Conservation (phyloP, 176 grass and related monocot genomes). For the Oryza glaberrima region DNA sequence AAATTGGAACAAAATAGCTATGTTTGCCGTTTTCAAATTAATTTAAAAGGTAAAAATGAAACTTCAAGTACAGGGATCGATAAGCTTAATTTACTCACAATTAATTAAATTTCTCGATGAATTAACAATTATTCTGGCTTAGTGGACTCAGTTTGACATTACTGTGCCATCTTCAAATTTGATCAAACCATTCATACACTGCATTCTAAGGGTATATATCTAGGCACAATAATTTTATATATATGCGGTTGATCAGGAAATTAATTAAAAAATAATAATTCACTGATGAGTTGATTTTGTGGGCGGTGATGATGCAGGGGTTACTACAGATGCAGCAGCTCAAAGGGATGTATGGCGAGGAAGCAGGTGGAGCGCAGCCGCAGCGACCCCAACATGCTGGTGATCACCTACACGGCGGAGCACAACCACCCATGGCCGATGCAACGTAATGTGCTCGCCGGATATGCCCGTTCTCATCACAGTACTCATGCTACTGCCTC, state of each 20-base stretch:
- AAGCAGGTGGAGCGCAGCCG: slow-evolving; percentile 98
- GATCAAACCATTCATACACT: no score
- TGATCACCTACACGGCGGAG: slow-evolving; percentile 94
- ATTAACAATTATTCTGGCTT: background rate
- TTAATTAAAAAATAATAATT: no score
- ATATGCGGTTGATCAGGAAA: no score
- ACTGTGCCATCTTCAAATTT: background rate
- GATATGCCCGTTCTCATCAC: slow-evolving; percentile 76
- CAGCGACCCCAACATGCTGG: slow-evolving; percentile 92
- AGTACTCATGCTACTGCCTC: slow-evolving; percentile 30
- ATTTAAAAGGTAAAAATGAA: background rate
- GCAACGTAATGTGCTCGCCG: slow-evolving; percentile 84
- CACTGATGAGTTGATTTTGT: background rate
- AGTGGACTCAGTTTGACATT: background rate
- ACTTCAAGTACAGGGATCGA: background rate
- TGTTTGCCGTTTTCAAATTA: background rate
- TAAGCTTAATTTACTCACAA: background rate
- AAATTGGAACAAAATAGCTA: background rate
- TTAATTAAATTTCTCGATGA: no score
- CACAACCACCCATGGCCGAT: slow-evolving; percentile 97
- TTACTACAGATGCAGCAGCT: slow-evolving; percentile 98
- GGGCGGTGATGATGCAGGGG: slow-evolving; percentile 46
- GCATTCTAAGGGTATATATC: no score
- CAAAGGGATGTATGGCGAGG: slow-evolving; percentile 87
- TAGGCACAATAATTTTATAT: no score